phyloP scores from a whole-genome alignment of 371 early-diverging fungal genomes.

The Mortierella sp. region DNA sequence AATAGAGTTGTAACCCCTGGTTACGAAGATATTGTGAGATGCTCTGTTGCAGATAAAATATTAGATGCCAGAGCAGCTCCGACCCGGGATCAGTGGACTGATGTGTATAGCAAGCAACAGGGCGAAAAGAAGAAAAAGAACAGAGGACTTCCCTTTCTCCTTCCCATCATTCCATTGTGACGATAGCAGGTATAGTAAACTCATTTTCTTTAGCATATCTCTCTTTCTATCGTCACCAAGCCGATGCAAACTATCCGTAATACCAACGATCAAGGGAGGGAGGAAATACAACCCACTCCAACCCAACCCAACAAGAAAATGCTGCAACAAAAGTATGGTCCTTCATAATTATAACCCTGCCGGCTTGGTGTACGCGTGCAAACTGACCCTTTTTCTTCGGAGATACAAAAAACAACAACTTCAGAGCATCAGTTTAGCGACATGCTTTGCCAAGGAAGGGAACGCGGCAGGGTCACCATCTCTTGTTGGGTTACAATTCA shows the following conservation, averaged over 20 bases:
- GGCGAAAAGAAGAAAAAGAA: neutral
- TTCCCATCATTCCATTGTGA: neutral
- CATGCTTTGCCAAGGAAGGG: neutral
- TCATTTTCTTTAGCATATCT: neutral
- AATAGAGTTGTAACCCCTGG: neutral
- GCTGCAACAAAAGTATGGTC: neutral
- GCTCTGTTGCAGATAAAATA: neutral
- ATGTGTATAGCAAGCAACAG: neutral
- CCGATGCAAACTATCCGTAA: no score
- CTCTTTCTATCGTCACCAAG: no score
- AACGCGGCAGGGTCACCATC: no score
- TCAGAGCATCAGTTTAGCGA: neutral
- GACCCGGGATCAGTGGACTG: neutral
- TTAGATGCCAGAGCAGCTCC: neutral
- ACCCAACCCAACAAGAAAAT: neutral
- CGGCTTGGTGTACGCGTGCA: neutral
- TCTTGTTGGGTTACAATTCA: neutral
- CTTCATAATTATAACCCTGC: neutral
- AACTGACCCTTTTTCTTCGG: neutral
- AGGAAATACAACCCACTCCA: neutral
- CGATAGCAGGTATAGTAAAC: neutral
- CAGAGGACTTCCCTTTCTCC: neutral
- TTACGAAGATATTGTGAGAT: neutral
- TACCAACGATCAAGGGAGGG: neutral
- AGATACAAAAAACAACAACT: neutral